These are phyloP conservation scores for Cryphonectria naterciae DNA, from an alignment of 2,329 filamentous ascomycete species.

Conservation along the genomic window DNA sequence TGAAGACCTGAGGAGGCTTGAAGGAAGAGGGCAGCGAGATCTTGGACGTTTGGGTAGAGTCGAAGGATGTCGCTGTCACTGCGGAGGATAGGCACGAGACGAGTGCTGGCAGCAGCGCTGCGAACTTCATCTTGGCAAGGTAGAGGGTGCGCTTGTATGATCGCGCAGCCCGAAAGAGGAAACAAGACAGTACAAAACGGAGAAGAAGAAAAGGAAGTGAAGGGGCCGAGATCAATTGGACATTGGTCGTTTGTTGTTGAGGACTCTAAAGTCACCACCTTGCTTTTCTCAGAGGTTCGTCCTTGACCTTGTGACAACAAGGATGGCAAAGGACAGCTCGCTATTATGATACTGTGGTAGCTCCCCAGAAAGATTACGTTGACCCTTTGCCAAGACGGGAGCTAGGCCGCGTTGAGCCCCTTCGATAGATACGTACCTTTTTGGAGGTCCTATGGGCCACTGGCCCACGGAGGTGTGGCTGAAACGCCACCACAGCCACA, in stretches of 20 bases:
- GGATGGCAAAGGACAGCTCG: constrained; percentile 14
- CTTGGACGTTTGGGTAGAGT: constrained; percentile 56
- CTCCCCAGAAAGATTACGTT: constrained; percentile 10
- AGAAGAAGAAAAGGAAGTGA: constrained; percentile 16
- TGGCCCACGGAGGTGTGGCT: background rate
- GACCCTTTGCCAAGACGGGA: constrained; percentile 27
- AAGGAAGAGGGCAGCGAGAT: constrained; percentile 68
- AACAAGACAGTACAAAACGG: constrained; percentile 1
- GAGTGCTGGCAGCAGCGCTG: constrained; percentile 59
- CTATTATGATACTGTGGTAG: background rate
- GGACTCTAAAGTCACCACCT: constrained; percentile 11
- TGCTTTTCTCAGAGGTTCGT: constrained; percentile 31
- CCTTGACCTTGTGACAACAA: constrained; percentile 32
- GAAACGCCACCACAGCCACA: constrained; percentile 16
- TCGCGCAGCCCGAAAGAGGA: constrained; percentile 30
- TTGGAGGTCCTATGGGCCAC: background rate
- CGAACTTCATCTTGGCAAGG: constrained; percentile 49
- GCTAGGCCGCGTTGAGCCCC: constrained; percentile 21
- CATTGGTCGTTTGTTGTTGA: constrained; percentile 30
- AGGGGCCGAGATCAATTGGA: constrained; percentile 29
- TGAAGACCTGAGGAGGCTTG: constrained; percentile 87
- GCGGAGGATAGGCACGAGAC: constrained; percentile 59
- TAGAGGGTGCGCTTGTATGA: constrained; percentile 34
- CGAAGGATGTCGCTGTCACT: constrained; percentile 45
- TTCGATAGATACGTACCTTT: background rate